Evolutionary conservation across 2,329 filamentous ascomycete species (phyloP).

Genomic region (Claviceps sorghi): DNA sequence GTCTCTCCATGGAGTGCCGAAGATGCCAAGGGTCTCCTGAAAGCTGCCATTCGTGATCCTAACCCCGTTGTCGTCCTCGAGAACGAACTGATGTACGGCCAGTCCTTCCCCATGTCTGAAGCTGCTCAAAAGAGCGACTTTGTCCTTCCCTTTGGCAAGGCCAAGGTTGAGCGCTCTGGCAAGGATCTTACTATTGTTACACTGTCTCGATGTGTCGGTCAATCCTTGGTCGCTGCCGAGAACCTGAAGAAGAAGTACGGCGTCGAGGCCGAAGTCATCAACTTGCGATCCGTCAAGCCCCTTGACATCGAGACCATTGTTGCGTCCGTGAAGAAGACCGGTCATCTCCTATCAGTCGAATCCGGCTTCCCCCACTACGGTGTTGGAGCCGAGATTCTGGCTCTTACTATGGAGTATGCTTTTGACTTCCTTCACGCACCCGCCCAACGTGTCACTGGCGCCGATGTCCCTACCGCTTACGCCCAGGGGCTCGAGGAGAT

Average conservation of each 20-base stretch:
- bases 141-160: conserved; percentile 93
- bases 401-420: conserved; percentile 89
- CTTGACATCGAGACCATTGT: conserved; percentile 90
- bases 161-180: conserved; percentile 92
- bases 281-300: conserved; percentile 94
- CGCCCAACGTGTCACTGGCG: conserved; percentile 85
- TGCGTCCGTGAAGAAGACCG: conserved; percentile 97
- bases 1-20: conserved; percentile 92
- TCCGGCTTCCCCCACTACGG: conserved; percentile 94
- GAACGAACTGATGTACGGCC: conserved; percentile 85
- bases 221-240: conserved; percentile 77
- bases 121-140: conserved; percentile 94
- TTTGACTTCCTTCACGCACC: conserved; percentile 97
- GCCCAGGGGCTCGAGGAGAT: conserved; percentile 86
- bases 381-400: conserved; percentile 83
- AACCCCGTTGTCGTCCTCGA: conserved; percentile 90
- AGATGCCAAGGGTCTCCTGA: conserved; percentile 94
- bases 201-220: conserved; percentile 87
- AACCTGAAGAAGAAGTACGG: conserved; percentile 92
- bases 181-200: conserved; percentile 95
- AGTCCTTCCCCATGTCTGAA: conserved; percentile 93
- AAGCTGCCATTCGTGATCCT: conserved; percentile 94
- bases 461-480: conserved; percentile 94
- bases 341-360: conserved; percentile 79
- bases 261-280: conserved; percentile 90